Conservation (phyloP, 306 rosid species). For the Quercus agrifolia region DNA sequence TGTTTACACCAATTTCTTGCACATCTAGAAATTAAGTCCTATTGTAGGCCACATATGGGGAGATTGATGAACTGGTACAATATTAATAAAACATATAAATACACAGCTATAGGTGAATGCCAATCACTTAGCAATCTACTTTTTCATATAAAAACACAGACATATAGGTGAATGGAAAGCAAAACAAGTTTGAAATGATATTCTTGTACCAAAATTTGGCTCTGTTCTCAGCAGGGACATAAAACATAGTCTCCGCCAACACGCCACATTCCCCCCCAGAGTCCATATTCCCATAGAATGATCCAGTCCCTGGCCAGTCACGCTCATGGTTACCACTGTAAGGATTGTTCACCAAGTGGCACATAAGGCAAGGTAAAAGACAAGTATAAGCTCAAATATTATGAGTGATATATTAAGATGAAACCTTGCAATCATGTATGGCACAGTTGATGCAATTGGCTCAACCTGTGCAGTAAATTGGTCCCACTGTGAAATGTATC, state of each 20-base stretch:
- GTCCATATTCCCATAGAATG: constrained; percentile 76
- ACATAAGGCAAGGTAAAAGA: constrained; percentile 23
- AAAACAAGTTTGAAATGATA: neutral
- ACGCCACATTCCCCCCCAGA: constrained; percentile 99
- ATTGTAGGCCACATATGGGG: neutral
- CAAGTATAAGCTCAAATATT: neutral
- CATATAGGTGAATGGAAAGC: neutral
- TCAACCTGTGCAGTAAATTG: constrained; percentile 89
- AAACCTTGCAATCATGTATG: constrained; percentile 93
- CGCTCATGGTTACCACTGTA: constrained; percentile 96
- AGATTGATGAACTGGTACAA: neutral
- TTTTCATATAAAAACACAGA: neutral
- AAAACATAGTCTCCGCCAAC: constrained; percentile 77
- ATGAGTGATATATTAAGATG: neutral
- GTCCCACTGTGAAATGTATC: constrained; percentile 96
- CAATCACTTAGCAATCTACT: neutral
- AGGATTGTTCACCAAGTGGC: constrained; percentile 13
- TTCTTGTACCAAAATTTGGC: constrained; percentile 70
- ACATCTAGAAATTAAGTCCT: neutral
- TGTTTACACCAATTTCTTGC: neutral
- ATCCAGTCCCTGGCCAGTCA: constrained; percentile 91
- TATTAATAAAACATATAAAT: neutral
- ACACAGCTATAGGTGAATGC: neutral
- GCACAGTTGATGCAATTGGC: constrained; percentile 89
- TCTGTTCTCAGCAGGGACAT: constrained; percentile 84